Conservation (phyloP, 2,329 filamentous ascomycete genomes). For the Aspergillus nomiae region DNA sequence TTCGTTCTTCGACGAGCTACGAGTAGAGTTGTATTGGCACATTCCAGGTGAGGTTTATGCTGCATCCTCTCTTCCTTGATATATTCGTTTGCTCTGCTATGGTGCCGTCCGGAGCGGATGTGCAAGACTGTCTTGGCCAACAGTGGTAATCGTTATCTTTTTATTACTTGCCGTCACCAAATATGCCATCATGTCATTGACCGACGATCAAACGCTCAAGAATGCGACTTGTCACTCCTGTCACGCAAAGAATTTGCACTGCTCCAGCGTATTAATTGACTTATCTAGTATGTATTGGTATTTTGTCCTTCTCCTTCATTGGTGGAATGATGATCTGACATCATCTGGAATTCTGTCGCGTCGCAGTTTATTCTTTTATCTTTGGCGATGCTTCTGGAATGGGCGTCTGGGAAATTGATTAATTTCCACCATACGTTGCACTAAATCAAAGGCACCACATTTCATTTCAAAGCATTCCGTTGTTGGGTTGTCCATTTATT, state of each 20-base stretch:
- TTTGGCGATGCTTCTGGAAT: background rate
- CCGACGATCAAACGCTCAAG: background rate
- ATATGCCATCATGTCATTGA: background rate
- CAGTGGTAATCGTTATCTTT: too few relatives aligned
- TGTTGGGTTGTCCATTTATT: background rate
- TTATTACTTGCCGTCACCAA: background rate
- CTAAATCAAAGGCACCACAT: background rate
- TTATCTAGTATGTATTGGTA: background rate
- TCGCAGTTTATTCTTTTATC: background rate
- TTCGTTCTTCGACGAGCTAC: background rate
- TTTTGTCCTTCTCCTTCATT: background rate
- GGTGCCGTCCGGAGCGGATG: background rate
- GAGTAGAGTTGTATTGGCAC: background rate
- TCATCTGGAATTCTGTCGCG: background rate
- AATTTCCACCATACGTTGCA: too few relatives aligned
- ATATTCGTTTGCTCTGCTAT: background rate
- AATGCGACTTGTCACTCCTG: background rate
- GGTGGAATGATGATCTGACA: background rate
- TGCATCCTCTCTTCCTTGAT: background rate
- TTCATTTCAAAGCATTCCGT: background rate
- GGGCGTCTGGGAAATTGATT: background rate
- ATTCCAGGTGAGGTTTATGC: constrained; percentile 6
- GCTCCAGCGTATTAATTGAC: background rate
- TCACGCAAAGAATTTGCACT: constrained; percentile 2
- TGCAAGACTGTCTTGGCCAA: background rate